These are phyloP conservation scores for Hansenula sp. DNA, from an alignment of 1,139 yeast species.

Conservation along the genomic window DNA sequence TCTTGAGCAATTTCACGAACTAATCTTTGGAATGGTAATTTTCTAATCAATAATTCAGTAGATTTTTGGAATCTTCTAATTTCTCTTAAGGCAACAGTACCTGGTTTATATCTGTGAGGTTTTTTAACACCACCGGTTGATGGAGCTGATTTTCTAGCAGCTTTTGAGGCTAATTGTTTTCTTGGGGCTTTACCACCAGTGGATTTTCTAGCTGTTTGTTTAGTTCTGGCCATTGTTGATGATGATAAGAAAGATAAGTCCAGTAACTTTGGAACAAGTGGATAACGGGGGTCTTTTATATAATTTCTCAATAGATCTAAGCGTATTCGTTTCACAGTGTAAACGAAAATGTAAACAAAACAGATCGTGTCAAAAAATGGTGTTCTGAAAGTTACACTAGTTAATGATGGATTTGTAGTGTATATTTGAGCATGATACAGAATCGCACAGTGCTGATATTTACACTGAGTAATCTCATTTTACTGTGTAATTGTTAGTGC, in stretches of 20 bases:
- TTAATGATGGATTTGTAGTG: background rate
- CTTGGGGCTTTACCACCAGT: conserved; percentile 99
- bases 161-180: conserved; percentile 98
- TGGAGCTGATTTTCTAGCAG: conserved; percentile 98
- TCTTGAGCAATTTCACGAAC: conserved; percentile 98
- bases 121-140: conserved; percentile 99
- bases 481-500: too few species aligned
- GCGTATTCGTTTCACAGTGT: too few species aligned
- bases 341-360: too few species aligned
- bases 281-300: background rate
- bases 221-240: conserved; percentile 86
- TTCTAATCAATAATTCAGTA: conserved; percentile 94
- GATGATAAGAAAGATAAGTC: background rate
- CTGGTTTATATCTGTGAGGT: conserved; percentile 99
- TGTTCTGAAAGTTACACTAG: background rate
- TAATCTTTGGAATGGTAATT: conserved; percentile 97
- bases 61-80: conserved; percentile 99
- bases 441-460: background rate
- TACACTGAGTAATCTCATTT: too few species aligned
- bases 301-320: too few species aligned
- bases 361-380: background rate
- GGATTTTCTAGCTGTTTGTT: conserved; percentile 98
- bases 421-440: background rate
- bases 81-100: conserved; percentile 99
- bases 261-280: background rate